Evolutionary conservation across 495 filamentous ascomycete genomes (phyloP).

Genomic region (Mytilinidion resinicola): DNA sequence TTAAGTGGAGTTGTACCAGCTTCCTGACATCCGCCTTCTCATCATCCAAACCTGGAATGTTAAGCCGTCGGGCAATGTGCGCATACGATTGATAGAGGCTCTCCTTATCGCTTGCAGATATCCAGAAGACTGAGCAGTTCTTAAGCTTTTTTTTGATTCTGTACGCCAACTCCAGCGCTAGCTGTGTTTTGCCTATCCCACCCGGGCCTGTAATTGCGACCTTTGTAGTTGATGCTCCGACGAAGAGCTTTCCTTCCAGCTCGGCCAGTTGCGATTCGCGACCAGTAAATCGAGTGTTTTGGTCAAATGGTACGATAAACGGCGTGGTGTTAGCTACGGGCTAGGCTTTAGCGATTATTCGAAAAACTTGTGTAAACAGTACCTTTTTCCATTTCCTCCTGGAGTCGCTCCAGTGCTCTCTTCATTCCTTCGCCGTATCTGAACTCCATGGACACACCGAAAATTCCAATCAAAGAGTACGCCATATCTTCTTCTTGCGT

Average conservation of each 20-base stretch:
- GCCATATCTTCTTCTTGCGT: constrained; percentile 12
- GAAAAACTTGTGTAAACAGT: not conserved
- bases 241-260: constrained; percentile 4
- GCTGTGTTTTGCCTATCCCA: not conserved
- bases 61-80: not conserved
- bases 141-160: not conserved
- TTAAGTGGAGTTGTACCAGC: constrained; percentile 1
- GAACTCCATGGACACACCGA: constrained; percentile 4
- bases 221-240: not conserved
- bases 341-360: not conserved
- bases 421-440: constrained; percentile 14
- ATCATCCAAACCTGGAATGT: constrained; percentile 1
- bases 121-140: constrained; percentile 2
- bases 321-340: not conserved
- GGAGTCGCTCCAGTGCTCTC: constrained; percentile 6
- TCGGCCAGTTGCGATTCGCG: constrained; percentile 8
- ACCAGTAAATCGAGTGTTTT: constrained; percentile 3
- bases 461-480: constrained; percentile 16
- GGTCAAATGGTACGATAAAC: constrained; percentile 4
- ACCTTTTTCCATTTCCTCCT: constrained; percentile 6
- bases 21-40: not conserved
- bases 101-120: constrained; percentile 1
- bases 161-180: not conserved
- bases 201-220: not conserved
- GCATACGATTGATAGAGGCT: constrained; percentile 1